Percentiles rank a stretch among this genome's conserved stretches.
Conservation (phyloP, 805 yeast species). For the Starmera dryadoides region DNA sequence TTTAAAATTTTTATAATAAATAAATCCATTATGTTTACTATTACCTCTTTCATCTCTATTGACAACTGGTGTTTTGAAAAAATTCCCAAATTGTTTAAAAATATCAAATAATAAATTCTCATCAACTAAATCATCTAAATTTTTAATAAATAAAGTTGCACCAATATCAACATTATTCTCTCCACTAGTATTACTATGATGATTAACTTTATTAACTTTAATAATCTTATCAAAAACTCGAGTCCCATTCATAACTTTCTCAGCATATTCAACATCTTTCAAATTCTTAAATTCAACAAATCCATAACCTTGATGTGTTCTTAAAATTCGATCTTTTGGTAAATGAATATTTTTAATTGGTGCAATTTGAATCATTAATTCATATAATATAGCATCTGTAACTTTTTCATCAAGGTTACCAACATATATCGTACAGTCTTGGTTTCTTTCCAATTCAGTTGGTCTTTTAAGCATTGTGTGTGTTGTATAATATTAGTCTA, state of each 20-base stretch:
- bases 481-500: too few species aligned
- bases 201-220: slow-evolving; percentile 46
- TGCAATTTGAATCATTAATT: slow-evolving; percentile 78
- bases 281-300: slow-evolving; percentile 63
- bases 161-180: slow-evolving; percentile 36
- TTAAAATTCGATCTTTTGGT: slow-evolving; percentile 71
- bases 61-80: slow-evolving; percentile 43
- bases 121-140: slow-evolving; percentile 61
- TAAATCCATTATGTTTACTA: slow-evolving; percentile 59
- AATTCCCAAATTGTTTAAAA: slow-evolving; percentile 59
- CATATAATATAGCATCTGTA: slow-evolving; percentile 66
- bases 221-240: slow-evolving; percentile 55
- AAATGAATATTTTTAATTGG: slow-evolving; percentile 65
- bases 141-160: slow-evolving; percentile 64
- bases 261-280: slow-evolving; percentile 65
- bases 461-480: slow-evolving; percentile 24
- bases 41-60: slow-evolving; percentile 39
- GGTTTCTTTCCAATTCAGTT: slow-evolving; percentile 43
- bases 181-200: slow-evolving; percentile 9
- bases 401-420: slow-evolving; percentile 79
- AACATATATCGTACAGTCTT: slow-evolving; percentile 61
- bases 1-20: slow-evolving; percentile 57
- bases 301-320: slow-evolving; percentile 79
- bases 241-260: slow-evolving; percentile 51
- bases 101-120: slow-evolving; percentile 43